Evolutionary conservation across 192 early-diverging fungal species (phyloP), one percentile per base, ranked within the genome.

Genomic region (Coemansia sp.): DNA sequence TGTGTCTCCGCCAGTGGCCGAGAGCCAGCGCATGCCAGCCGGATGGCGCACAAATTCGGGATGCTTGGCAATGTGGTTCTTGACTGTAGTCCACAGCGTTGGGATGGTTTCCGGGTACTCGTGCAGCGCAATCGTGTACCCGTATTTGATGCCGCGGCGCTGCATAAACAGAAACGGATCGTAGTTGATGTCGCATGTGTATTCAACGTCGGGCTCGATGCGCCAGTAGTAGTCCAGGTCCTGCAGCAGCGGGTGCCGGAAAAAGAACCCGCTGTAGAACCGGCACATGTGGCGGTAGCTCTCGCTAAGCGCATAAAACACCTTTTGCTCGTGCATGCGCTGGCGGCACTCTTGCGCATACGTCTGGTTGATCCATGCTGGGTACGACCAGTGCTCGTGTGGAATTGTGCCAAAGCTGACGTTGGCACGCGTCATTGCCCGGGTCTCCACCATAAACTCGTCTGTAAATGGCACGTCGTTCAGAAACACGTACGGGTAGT

Each of bases 181-280:
- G 70, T 89, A 85, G 55, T 83, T 68, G n/a, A 94, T 78, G 56
- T 91, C 83, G 64, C 92, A 94, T 50, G 70, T 82, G 62, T 83
- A 94, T 54, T 85, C 63, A 13, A 91, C 92, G 56, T 83, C 84
- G 6, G 91, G 91, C 67, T 94, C 91, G 42, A 94, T 80, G 10
- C 92, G 83, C 92, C 92, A 94, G 78, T 91, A 94, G 70, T 86
- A 94, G 64, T 92, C 88, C 40, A 84, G 85, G 19, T 85, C 68
- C 36, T 80, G 54, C 38, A 87, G 71, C 12, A 89, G 70, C 18
- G 84, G 83, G 57, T 92, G 91, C 31, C 82, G 70, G 68, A 79
- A 87, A 60, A 93, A 87, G 57, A 85, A 91, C 6, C 91, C 91
- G 30, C 86, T 86, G 60, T 87, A 79, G 57, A 83, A 89, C 33